Percentiles rank a stretch among this genome's conserved stretches.
These are phyloP conservation scores for Triadica sebifera DNA, from an alignment of 345 rosid genomes.

Conservation along the genomic window DNA sequence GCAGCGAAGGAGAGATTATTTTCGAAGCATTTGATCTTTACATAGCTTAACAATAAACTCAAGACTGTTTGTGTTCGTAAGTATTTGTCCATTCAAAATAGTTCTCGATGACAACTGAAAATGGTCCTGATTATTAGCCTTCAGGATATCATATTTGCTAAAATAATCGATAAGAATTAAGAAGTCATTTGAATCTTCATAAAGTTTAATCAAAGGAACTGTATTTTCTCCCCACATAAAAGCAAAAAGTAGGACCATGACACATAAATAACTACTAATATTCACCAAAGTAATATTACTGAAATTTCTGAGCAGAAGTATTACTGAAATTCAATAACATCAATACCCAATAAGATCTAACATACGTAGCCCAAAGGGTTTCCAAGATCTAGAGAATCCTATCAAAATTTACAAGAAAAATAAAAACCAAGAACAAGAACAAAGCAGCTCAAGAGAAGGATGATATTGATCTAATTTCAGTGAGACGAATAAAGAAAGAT, in stretches of 20 bases:
- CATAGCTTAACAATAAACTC: background rate
- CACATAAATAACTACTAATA: background rate
- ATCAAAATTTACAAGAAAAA: background rate
- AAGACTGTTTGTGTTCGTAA: background rate
- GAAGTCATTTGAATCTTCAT: background rate
- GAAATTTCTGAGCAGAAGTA: background rate
- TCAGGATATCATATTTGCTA: background rate
- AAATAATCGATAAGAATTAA: background rate
- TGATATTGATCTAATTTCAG: conserved; percentile 6
- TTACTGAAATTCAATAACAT: background rate
- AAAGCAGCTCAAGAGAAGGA: background rate
- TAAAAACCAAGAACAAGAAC: background rate
- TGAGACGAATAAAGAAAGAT: background rate
- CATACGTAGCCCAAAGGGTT: background rate
- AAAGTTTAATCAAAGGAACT: background rate
- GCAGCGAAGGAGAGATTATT: background rate
- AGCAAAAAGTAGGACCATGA: background rate
- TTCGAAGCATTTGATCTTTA: background rate
- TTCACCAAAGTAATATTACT: background rate
- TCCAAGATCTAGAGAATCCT: background rate
- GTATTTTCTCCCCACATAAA: background rate
- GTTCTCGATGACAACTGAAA: background rate
- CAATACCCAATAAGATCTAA: background rate
- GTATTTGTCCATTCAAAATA: background rate
- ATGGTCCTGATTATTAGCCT: background rate